Evolutionary conservation across 768 basidiomycete genomes (phyloP).

Genomic region (Lentinula boryana): DNA sequence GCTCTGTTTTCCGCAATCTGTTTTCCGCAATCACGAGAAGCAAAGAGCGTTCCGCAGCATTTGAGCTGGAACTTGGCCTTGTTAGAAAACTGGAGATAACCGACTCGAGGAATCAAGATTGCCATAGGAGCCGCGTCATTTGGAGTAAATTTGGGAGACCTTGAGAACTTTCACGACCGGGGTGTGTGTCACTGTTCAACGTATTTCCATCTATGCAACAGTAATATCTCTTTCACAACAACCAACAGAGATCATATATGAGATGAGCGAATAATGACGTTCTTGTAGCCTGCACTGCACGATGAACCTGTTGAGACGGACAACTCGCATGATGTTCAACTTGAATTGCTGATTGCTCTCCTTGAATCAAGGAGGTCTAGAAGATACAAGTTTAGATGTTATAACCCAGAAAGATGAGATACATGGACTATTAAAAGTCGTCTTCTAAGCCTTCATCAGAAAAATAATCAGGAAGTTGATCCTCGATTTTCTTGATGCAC

Average conservation of each 20-base stretch:
- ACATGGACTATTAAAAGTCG: background rate
- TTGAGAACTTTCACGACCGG: background rate
- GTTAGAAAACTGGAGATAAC: background rate
- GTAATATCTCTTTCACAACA: background rate
- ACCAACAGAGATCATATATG: background rate
- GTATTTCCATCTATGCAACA: background rate
- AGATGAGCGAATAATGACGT: background rate
- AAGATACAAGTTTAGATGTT: background rate
- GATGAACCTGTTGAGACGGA: no score
- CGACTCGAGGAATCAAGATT: background rate
- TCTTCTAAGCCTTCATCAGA: slow-evolving; percentile 23
- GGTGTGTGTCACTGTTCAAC: background rate
- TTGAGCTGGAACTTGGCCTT: background rate
- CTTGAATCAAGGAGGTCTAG: background rate
- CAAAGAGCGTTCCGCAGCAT: background rate
- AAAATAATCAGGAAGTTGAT: slow-evolving; percentile 61
- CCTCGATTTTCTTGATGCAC: slow-evolving; percentile 49
- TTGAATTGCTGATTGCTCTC: no score
- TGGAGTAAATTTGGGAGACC: background rate
- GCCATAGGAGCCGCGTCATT: background rate
- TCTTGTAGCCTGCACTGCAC: background rate
- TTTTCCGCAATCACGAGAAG: background rate
- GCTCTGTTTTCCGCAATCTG: background rate
- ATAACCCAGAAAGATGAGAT: background rate
- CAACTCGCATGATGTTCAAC: no score